Conservation (phyloP, 441 rosid genomes). For the Populus trichocarpa region DNA sequence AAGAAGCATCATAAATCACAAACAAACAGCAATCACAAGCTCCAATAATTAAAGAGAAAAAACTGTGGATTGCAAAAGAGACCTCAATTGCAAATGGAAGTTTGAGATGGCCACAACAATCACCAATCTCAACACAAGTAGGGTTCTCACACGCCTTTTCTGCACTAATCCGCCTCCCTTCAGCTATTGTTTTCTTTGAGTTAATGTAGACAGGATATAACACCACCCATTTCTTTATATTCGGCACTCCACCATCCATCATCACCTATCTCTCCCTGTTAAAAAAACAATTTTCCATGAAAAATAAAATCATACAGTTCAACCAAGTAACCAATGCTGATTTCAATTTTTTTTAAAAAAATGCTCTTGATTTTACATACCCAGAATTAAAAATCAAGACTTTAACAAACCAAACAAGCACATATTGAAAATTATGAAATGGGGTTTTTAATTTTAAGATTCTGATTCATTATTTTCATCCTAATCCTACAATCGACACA, state of each 20-base stretch:
- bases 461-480: neutral
- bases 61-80: neutral
- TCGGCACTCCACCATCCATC: conserved; percentile 46
- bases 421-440: neutral
- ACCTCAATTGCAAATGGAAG: conserved; percentile 71
- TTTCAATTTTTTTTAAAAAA: too few relatives aligned
- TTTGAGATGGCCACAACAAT: conserved; percentile 67
- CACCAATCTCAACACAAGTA: conserved; percentile 66
- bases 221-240: conserved; percentile 68
- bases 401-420: neutral
- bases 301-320: neutral
- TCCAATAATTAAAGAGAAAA: neutral
- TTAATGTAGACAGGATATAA: conserved; percentile 79
- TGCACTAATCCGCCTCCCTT: conserved; percentile 66
- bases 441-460: neutral
- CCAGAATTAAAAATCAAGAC: neutral
- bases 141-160: conserved; percentile 78
- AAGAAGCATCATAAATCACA: neutral
- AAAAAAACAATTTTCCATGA: too few relatives aligned
- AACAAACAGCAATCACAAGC: neutral
- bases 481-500: neutral
- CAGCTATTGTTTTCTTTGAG: conserved; percentile 78
- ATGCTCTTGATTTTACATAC: neutral
- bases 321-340: neutral
- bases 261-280: neutral